Base-by-base conservation (phyloP, 805 yeast species). In the Myxozyma melibiosi region DNA sequence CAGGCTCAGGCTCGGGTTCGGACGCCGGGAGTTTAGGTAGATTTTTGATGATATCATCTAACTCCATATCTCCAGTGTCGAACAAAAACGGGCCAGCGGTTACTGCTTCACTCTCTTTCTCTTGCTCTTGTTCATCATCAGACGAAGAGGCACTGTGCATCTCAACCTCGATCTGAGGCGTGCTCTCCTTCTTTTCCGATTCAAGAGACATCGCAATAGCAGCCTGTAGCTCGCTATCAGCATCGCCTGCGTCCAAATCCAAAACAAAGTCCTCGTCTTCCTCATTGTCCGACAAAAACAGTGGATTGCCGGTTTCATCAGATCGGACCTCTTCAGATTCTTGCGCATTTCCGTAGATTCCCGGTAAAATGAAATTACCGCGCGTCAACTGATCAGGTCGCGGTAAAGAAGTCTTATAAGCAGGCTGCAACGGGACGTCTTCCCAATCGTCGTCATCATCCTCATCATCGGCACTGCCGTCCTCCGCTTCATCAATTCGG, bases 391-490 rank as follows among this genome's bases (percentile, higher is more conserved):
- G 46, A 18, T 53, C 52, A 2, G 57, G 52, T 14, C 42, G 37
- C 3, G 57, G 57, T 8, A 53, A 33, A 16, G 56, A 40, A 3
- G 46, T 33, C 25, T 38, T 51, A 22, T 18, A 33, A 1, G 48
- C 27, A 11, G 40, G 39, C 40, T 40, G 25, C 7, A 79, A 55
- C 11, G 77, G 78, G 3, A 87, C 86, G 61, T 88, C 95, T 65
- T 87, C 91, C 84, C 88, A 84, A 40, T 84, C 90, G 27, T 78
- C 74, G 5, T 78, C 84, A 16, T 71, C 76, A 20, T 73, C 77
- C 16, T 69, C 73, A 13, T 76, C 80, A 35, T 71, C 77, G 13
- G 68, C 75, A 0, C 69, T 75, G 20, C 69, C 74, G 1, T 66
- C 67, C 24, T 65, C 40, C 37, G 61, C 71, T 6, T 64, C 72